Percentiles rank a stretch among this genome's conserved stretches.
These are phyloP conservation scores for Colletotrichum gigasporum DNA, from an alignment of 2,329 filamentous ascomycete genomes.

Conservation along the genomic window DNA sequence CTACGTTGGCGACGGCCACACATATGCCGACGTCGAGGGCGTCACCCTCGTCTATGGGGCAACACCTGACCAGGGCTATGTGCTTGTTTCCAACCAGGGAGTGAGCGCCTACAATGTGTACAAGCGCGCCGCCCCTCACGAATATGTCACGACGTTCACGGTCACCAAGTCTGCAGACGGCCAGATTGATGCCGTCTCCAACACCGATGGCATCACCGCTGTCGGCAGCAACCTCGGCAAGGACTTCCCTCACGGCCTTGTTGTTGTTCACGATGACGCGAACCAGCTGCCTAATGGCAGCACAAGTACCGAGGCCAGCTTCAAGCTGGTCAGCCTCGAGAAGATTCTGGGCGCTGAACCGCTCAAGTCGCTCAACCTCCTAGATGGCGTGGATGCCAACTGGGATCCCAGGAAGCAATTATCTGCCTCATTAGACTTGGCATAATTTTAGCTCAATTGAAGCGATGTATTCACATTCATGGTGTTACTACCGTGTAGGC, in stretches of 20 bases:
- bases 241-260: constrained; percentile 52
- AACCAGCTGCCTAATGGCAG: constrained; percentile 58
- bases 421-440: too few relatives aligned
- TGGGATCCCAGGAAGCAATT: constrained; percentile 51
- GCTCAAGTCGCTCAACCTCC: constrained; percentile 38
- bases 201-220: constrained; percentile 61
- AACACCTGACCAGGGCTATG: constrained; percentile 54
- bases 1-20: constrained; percentile 54
- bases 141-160: constrained; percentile 59
- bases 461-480: too few relatives aligned
- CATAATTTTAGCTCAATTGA: too few relatives aligned
- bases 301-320: constrained; percentile 57
- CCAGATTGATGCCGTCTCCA: constrained; percentile 59
- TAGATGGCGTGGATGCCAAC: constrained; percentile 45
- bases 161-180: constrained; percentile 51
- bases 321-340: constrained; percentile 57
- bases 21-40: constrained; percentile 64
- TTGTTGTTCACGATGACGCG: constrained; percentile 63
- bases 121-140: constrained; percentile 56
- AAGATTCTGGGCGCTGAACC: constrained; percentile 46
- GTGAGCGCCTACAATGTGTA: constrained; percentile 63
- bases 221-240: constrained; percentile 53
- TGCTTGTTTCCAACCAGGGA: constrained; percentile 62
- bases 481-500: too few relatives aligned
- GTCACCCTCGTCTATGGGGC: constrained; percentile 59